Evolutionary conservation across 257 asterid species (phyloP).

Genomic region (Schizonepeta tenuifolia): DNA sequence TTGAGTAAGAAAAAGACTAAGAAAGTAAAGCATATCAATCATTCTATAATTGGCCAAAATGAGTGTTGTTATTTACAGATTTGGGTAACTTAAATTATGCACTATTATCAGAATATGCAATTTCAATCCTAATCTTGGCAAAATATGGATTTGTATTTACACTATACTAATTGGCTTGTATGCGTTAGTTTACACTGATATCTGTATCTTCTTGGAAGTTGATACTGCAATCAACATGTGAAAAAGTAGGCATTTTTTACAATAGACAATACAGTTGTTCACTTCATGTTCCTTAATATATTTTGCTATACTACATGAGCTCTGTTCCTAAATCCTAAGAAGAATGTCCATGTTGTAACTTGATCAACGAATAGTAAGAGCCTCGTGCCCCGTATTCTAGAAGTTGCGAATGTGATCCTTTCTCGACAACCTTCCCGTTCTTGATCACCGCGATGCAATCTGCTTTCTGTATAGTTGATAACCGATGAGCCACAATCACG

Average conservation of each 20-base stretch:
- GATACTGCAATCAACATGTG: not conserved
- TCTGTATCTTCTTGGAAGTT: not conserved
- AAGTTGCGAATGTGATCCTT: conserved; percentile 66
- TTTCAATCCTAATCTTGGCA: not conserved
- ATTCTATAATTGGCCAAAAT: too few species aligned
- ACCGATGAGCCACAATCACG: conserved; percentile 68
- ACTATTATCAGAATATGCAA: not conserved
- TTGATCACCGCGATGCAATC: conserved; percentile 62
- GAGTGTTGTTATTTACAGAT: too few species aligned
- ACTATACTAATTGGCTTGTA: not conserved
- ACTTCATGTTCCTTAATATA: not conserved
- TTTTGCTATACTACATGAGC: not conserved
- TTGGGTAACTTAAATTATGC: not conserved
- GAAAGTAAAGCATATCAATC: too few species aligned
- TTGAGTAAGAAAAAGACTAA: too few species aligned
- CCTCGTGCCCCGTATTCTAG: conserved; percentile 50
- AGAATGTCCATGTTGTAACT: conserved; percentile 45
- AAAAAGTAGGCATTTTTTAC: not conserved
- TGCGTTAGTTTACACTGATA: not conserved
- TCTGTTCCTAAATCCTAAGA: conserved; percentile 21
- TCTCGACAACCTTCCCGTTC: conserved; percentile 70
- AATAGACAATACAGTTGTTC: not conserved
- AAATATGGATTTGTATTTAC: not conserved
- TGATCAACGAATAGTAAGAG: conserved; percentile 58
- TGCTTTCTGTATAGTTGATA: conserved; percentile 69